phyloP scores from a whole-genome alignment of 106 monocot species.

The Chionographis japonica region DNA sequence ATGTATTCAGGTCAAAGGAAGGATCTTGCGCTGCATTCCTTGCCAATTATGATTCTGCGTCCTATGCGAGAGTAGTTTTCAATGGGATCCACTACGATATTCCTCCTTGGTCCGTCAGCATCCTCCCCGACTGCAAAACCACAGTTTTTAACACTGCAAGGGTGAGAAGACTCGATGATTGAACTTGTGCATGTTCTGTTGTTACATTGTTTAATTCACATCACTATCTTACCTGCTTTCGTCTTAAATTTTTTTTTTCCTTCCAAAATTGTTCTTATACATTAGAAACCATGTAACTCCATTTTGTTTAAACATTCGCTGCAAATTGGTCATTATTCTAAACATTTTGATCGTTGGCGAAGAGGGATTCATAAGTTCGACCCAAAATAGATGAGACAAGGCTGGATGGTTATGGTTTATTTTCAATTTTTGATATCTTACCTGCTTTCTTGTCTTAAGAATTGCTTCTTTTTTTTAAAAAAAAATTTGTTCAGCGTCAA shows the following conservation, averaged over 20 bases:
- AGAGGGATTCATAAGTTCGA: no score
- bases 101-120: constrained; percentile 51
- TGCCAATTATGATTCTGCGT: constrained; percentile 22
- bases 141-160: constrained; percentile 40
- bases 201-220: background rate
- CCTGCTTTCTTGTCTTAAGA: no score
- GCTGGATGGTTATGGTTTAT: no score
- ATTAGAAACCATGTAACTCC: no score
- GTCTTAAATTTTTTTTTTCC: background rate
- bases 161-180: constrained; percentile 11
- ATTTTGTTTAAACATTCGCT: no score
- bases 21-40: constrained; percentile 39
- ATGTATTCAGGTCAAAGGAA: constrained; percentile 31
- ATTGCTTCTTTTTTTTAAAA: no score
- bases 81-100: constrained; percentile 32
- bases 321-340: no score
- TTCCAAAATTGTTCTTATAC: no score
- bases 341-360: no score
- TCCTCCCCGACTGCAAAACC: constrained; percentile 47
- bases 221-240: background rate
- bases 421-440: no score
- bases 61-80: constrained; percentile 30
- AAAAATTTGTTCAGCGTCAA: no score
- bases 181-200: background rate
- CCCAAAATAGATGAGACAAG: no score